These are phyloP conservation scores for Corniculantispora saksenae DNA, from an alignment of 2,329 filamentous ascomycete species.

Conservation along the genomic window DNA sequence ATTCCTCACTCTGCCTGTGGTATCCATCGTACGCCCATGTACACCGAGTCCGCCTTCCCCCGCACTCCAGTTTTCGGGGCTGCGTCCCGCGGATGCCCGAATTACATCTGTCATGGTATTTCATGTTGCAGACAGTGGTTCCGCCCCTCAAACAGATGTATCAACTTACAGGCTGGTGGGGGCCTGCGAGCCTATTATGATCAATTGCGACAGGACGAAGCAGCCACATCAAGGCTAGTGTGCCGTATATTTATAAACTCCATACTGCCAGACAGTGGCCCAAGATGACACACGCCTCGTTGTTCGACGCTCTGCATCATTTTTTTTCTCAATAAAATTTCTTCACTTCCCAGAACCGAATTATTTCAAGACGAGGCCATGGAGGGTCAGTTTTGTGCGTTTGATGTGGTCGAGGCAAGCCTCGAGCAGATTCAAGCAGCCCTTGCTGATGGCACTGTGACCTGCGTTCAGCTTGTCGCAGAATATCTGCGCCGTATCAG, in stretches of 20 bases:
- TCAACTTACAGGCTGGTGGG: neutral
- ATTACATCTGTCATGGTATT: neutral
- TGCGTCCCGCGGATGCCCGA: neutral
- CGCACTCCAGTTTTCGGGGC: neutral
- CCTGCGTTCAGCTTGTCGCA: slow-evolving; percentile 31
- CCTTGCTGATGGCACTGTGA: slow-evolving; percentile 22
- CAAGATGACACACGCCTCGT: neutral
- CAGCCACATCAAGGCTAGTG: neutral
- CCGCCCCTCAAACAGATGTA: neutral
- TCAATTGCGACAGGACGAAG: neutral
- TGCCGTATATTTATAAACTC: neutral
- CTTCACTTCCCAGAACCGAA: neutral
- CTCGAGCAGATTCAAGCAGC: slow-evolving; percentile 29
- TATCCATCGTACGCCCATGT: neutral
- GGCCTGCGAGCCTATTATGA: neutral
- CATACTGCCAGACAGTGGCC: neutral
- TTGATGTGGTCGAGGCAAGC: slow-evolving; percentile 29
- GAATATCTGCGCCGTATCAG: slow-evolving; percentile 30
- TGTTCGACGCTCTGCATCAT: neutral
- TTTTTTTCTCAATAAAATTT: neutral
- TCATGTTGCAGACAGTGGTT: neutral
- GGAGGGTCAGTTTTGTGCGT: neutral
- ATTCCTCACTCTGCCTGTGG: too few relatives aligned
- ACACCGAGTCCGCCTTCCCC: too few relatives aligned
- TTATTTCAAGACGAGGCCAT: neutral